phyloP scores from a whole-genome alignment of 1,284 basidiomycete genomes.

The Irpex sp. region DNA sequence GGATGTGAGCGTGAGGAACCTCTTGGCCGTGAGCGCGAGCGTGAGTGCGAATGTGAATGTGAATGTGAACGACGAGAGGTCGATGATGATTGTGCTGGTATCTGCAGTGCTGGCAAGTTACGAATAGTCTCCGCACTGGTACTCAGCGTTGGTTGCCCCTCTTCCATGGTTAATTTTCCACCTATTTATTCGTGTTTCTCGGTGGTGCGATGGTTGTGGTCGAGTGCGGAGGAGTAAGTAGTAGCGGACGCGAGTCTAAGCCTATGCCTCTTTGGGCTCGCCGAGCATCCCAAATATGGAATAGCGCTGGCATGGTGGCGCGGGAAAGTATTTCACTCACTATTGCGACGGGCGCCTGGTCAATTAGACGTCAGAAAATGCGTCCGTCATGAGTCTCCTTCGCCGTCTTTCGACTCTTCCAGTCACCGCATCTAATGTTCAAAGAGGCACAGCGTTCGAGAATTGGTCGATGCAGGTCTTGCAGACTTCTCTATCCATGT shows the following conservation, averaged over 20 bases:
- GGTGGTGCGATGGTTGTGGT: neutral
- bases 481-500: conserved; percentile 72
- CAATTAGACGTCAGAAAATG: neutral
- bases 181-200: neutral
- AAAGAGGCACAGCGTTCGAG: conserved; percentile 77
- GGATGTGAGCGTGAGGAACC: conserved; percentile 18
- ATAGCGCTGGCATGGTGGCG: neutral
- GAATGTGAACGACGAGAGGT: conserved; percentile 4
- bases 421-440: conserved; percentile 37
- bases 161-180: neutral
- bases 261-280: neutral
- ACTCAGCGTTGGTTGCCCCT: conserved; percentile 19
- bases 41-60: neutral
- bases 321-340: neutral
- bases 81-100: conserved; percentile 13
- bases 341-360: too few relatives aligned
- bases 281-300: neutral
- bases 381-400: neutral
- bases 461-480: conserved; percentile 61
- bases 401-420: neutral
- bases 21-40: neutral
- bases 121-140: conserved; percentile 41
- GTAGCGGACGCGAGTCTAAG: neutral
- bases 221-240: neutral
- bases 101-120: conserved; percentile 23